Percentiles rank a stretch among this genome's conserved stretches.
phyloP scores from a whole-genome alignment of 306 rosid species.

The Pachyrhizus erosus region DNA sequence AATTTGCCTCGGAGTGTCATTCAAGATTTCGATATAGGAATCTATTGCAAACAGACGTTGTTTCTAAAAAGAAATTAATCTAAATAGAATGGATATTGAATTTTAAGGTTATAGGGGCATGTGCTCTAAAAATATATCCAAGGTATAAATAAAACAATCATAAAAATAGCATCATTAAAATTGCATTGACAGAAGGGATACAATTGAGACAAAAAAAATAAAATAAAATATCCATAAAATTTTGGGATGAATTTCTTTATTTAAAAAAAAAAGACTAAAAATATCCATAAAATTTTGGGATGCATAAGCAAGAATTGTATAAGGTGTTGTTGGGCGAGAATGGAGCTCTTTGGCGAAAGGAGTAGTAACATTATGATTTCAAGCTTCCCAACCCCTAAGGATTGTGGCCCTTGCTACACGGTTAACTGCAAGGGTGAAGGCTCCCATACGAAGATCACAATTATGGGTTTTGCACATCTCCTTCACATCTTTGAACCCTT shows the following conservation, averaged over 20 bases:
- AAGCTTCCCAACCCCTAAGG: slow-evolving; percentile 98
- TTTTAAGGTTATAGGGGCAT: too few relatives aligned
- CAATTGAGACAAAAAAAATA: not conserved
- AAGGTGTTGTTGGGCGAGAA: slow-evolving; percentile 6
- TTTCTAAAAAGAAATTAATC: too few relatives aligned
- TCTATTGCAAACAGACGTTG: too few relatives aligned
- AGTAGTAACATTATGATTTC: slow-evolving; percentile 22
- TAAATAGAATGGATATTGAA: too few relatives aligned
- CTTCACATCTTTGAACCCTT: slow-evolving; percentile 83
- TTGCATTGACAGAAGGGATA: not conserved
- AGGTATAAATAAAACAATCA: not conserved
- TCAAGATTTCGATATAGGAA: too few relatives aligned
- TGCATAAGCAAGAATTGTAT: slow-evolving; percentile 4
- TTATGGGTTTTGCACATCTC: slow-evolving; percentile 81
- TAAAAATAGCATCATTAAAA: not conserved
- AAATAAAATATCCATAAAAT: not conserved
- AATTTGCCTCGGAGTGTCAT: too few relatives aligned
- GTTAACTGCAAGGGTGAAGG: slow-evolving; percentile 83
- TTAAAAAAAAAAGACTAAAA: not conserved
- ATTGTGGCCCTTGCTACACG: slow-evolving; percentile 90
- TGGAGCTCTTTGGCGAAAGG: slow-evolving; percentile 38
- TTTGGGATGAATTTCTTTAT: not conserved
- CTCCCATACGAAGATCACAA: slow-evolving; percentile 96
- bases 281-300: not conserved
- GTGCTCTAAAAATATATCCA: not conserved